phyloP scores from a whole-genome alignment of 306 rosid genomes.

The Pueraria montana region DNA sequence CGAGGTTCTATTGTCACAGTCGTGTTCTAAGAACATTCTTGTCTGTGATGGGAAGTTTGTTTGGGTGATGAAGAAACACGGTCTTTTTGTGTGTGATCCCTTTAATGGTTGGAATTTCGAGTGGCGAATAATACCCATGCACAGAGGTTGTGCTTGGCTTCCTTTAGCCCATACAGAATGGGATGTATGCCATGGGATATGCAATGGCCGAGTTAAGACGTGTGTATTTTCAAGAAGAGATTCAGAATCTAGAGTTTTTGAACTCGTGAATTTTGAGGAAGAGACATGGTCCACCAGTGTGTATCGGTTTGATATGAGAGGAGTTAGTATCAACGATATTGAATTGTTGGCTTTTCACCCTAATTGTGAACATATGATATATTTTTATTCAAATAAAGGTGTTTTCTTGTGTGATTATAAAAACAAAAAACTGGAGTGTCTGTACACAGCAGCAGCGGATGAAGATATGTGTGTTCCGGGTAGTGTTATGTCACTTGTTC shows the following conservation, averaged over 20 bases:
- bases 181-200: not conserved
- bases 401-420: not conserved
- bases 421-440: not conserved
- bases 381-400: not conserved
- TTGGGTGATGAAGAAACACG: not conserved
- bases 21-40: not conserved
- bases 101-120: not conserved
- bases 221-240: not conserved
- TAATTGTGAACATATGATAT: not conserved
- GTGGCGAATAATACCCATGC: not conserved
- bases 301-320: not conserved
- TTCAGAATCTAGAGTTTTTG: not conserved
- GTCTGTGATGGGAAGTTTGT: not conserved
- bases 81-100: not conserved
- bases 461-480: not conserved
- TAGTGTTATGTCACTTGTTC: not conserved
- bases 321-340: not conserved
- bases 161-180: too few relatives aligned
- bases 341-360: not conserved
- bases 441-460: not conserved
- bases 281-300: not conserved
- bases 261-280: not conserved
- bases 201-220: not conserved
- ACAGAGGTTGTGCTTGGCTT: accelerated
- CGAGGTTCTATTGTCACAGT: not conserved